These are phyloP conservation scores for Prunus campanulata DNA, from an alignment of 306 rosid genomes.

Conservation along the genomic window DNA sequence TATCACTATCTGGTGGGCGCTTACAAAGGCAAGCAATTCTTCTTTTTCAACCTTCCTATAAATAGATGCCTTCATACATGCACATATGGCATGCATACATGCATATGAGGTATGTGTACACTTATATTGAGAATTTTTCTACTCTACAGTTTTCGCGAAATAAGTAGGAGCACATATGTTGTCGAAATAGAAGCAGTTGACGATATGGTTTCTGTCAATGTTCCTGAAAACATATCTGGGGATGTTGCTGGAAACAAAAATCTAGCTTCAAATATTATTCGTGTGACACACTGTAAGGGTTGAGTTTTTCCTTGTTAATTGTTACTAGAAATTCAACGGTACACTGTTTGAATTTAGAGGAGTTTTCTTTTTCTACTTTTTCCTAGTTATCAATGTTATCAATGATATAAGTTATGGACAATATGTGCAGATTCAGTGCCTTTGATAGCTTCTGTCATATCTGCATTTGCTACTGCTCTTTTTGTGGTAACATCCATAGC, in stretches of 20 bases:
- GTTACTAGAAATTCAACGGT: neutral
- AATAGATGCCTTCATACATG: neutral
- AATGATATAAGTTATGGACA: neutral
- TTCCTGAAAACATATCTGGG: constrained; percentile 67
- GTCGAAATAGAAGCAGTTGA: constrained; percentile 58
- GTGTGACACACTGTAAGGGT: constrained; percentile 87
- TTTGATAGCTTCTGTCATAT: constrained; percentile 46
- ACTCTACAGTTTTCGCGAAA: constrained; percentile 53
- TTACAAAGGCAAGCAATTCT: constrained; percentile 53
- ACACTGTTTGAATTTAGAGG: neutral
- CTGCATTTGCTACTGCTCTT: constrained; percentile 57
- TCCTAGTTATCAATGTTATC: neutral
- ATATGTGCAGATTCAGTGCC: constrained; percentile 67
- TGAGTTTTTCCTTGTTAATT: constrained; percentile 10
- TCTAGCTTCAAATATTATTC: constrained; percentile 81
- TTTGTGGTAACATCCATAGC: constrained; percentile 60
- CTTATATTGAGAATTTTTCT: constrained; percentile 17
- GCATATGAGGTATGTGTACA: neutral
- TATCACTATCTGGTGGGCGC: constrained; percentile 73
- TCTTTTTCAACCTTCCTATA: constrained; percentile 4
- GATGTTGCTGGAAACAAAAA: constrained; percentile 90
- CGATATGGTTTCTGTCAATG: constrained; percentile 45
- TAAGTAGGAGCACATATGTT: constrained; percentile 47
- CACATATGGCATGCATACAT: neutral
- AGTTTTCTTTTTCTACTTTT: neutral